Base-by-base conservation (phyloP, 805 yeast genomes). In the Candida suzukii region DNA sequence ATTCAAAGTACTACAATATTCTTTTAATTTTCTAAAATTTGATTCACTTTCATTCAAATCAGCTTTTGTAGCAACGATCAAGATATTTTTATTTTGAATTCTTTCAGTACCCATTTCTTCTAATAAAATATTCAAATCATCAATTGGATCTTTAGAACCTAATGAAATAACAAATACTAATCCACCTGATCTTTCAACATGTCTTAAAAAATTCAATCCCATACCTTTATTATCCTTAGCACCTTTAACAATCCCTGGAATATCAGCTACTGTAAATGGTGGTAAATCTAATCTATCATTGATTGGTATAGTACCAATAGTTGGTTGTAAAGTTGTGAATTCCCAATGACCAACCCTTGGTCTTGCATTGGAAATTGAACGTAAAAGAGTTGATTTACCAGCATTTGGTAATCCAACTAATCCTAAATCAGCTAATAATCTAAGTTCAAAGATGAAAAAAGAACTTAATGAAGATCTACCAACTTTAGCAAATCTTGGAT, bases 281-380 rank as follows among this genome's bases (percentile, higher is more conserved):
- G 75, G 76, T 44, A 72, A 71, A 48, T 80, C 85, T 2, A 82
- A 73, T 1, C 82, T 74, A 18, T 79, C 60, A 17, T 38, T 25
- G 8, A 31, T 31, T 36, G 72, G 70, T 13, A 93, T 84, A 0
- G 97, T 91, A 3, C 99, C 99, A 38, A 93, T 77, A 0, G 88
- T 82, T 1, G 99, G 99, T 46, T 81, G 87, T 40, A 93, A 64
- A 0, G 99, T 93, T 0, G 99, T 93, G 57, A 93, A 93, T 54
- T 84, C 95, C 96, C 97, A 93, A 60, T 88, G 95, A 0, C 98
- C 99, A 13, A 93, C 85, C 42, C 86, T 69, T 1, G 99, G 97
- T 42, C 81, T 71, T 0, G 99, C 98, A 41, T 79, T 77, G 0
- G 96, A 86, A 14, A 93, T 87, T 10, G 95, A 88, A 41, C 95